A percentile compares a stretch with the other conserved stretches of the same genome.
phyloP scores from a whole-genome alignment of 805 yeast species.

The Candida alai region DNA sequence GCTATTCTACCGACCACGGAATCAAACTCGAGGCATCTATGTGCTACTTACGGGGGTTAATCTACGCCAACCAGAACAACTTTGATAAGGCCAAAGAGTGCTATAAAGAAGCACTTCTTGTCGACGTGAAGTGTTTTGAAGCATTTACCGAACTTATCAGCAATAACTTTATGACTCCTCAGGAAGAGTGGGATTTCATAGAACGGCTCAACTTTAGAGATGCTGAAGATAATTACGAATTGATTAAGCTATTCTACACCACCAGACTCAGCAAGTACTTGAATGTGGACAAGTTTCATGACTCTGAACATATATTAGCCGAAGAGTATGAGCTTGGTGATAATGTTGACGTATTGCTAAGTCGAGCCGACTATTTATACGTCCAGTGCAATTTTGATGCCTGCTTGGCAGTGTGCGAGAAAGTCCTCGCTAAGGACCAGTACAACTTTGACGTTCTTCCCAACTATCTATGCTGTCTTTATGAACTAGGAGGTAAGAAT shows the following conservation, averaged over 20 bases:
- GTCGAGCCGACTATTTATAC: conserved; percentile 66
- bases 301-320: conserved; percentile 59
- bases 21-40: conserved; percentile 82
- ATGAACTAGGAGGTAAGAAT: conserved; percentile 80
- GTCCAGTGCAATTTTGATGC: conserved; percentile 75
- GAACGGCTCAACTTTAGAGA: conserved; percentile 62
- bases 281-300: conserved; percentile 54
- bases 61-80: conserved; percentile 78
- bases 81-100: conserved; percentile 84
- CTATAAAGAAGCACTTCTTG: conserved; percentile 77
- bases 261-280: conserved; percentile 71
- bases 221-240: conserved; percentile 75
- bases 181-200: conserved; percentile 83
- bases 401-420: conserved; percentile 73
- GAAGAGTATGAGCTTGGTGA: conserved; percentile 71
- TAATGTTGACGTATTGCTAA: conserved; percentile 65
- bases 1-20: conserved; percentile 68
- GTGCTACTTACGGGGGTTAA: conserved; percentile 79
- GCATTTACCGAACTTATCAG: conserved; percentile 78
- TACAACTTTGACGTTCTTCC: conserved; percentile 72
- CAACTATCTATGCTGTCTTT: conserved; percentile 74
- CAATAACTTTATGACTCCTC: conserved; percentile 73
- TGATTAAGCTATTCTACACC: conserved; percentile 72
- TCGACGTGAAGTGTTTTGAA: conserved; percentile 89
- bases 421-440: conserved; percentile 54